A percentile compares a stretch with the other conserved stretches of the same genome.
Conservation (phyloP, 2,329 filamentous ascomycete genomes). For the Chaetothyriales sp. region DNA sequence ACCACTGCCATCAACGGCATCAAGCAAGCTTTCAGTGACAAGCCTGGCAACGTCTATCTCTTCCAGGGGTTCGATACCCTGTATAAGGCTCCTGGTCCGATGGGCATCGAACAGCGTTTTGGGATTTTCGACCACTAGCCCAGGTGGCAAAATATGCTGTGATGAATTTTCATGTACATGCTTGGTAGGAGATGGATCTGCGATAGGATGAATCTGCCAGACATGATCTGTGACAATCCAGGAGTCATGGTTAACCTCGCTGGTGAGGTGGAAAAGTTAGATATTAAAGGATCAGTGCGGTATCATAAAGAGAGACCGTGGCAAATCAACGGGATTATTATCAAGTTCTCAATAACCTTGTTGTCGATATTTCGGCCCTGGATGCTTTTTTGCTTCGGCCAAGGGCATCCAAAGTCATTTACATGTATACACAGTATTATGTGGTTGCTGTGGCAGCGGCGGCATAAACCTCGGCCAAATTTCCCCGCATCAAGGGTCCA, state of each 20-base stretch:
- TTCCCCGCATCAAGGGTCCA: constrained; percentile 48
- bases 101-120: constrained; percentile 63
- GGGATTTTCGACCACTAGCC: constrained; percentile 28
- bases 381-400: neutral
- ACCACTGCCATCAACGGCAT: constrained; percentile 49
- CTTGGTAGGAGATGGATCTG: neutral
- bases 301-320: neutral
- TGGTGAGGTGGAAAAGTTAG: neutral
- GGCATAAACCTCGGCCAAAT: constrained; percentile 44
- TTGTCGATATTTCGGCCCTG: neutral
- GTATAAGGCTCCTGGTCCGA: constrained; percentile 60
- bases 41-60: constrained; percentile 44
- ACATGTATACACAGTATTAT: too few species aligned
- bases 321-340: too few species aligned
- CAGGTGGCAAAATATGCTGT: neutral
- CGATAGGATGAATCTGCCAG: neutral
- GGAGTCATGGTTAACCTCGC: neutral
- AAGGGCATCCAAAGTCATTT: neutral
- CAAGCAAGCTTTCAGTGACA: constrained; percentile 38
- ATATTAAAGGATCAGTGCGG: neutral
- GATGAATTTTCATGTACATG: neutral
- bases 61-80: constrained; percentile 67
- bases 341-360: too few species aligned
- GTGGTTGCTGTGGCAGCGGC: neutral
- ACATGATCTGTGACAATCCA: neutral